Evolutionary conservation across 495 filamentous ascomycete species (phyloP), one percentile per base, ranked within the genome.

Genomic region (Penicillium desertorum): DNA sequence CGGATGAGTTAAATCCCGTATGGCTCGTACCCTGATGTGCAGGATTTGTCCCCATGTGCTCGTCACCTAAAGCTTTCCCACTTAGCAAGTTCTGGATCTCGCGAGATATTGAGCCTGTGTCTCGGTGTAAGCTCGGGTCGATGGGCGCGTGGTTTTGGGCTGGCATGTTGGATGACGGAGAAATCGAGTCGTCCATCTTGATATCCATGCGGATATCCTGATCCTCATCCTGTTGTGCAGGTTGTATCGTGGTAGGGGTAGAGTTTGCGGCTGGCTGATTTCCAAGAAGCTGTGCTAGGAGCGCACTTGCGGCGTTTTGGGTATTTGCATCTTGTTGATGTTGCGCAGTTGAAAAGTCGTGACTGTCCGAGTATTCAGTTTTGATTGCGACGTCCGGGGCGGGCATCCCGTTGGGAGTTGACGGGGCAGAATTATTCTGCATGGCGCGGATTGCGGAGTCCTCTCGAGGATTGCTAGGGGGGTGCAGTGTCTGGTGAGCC

Each of bases 401-500:
- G 62, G 69, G 50, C 42, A 71, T 57, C 61, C 62, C 68, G 62
- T 71, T 71, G 48, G 72, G 62, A 61, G 64, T 66, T 71, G 71
- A 58, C 47, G 64, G 65, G 71, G 66, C 69, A 72, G 75, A 74
- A 76, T 75, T 70, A 69, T 71, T 66, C 66, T 76, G 71, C 71
- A 75, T 61, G 66, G 66, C 69, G 72, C 69, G 69, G 61, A 73
- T 74, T 74, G 74, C 75, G 74, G 75, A 76, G 72, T 72, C 70
- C 67, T 69, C 74, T 69, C 70, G 73, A 61, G 72, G 64, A 63
- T 71, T 70, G 64, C 61, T 55, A 51, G 62, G 66, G 66, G 57
- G 64, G 61, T 36, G 70, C 54, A 56, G 69, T 61, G 56, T 69
- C 56, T 44, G 71, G 74, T 29, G 74, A 65, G 57, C 62, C 62